Conservation (phyloP, 371 early-diverging fungal genomes). For the Circinella umbellata region DNA sequence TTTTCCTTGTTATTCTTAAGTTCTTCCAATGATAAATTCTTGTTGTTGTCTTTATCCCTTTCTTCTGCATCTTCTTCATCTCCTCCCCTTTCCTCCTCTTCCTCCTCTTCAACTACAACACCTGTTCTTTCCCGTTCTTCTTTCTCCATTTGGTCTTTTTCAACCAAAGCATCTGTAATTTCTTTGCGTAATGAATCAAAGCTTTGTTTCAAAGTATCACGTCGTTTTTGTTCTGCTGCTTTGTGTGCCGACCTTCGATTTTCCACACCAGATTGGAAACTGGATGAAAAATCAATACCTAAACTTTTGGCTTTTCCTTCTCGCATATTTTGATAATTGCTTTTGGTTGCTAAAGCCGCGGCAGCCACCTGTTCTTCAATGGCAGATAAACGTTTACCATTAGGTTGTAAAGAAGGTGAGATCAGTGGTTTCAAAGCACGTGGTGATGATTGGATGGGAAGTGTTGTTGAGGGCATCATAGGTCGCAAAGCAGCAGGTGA, state of each 20-base stretch:
- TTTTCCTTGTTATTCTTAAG: slow-evolving; percentile 37
- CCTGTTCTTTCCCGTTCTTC: slow-evolving; percentile 1
- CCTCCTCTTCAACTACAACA: too few relatives aligned
- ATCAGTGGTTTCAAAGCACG: slow-evolving; percentile 52
- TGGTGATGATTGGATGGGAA: slow-evolving; percentile 31
- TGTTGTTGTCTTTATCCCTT: slow-evolving; percentile 10
- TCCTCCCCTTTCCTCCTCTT: too few relatives aligned
- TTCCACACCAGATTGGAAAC: slow-evolving; percentile 77
- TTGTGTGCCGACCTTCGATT: slow-evolving; percentile 83
- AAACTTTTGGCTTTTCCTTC: slow-evolving; percentile 85
- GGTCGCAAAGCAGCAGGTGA: slow-evolving; percentile 45
- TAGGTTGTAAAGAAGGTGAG: slow-evolving; percentile 57
- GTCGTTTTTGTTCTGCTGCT: slow-evolving; percentile 92
- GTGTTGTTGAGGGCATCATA: slow-evolving; percentile 6
- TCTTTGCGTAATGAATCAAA: slow-evolving; percentile 82
- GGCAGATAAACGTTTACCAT: slow-evolving; percentile 38
- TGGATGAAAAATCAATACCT: slow-evolving; percentile 72
- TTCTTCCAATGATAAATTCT: background rate
- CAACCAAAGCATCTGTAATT: slow-evolving; percentile 69
- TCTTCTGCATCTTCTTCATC: background rate
- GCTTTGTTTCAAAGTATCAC: slow-evolving; percentile 86
- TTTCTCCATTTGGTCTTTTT: slow-evolving; percentile 19
- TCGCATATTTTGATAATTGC: slow-evolving; percentile 85
- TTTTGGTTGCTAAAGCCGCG: slow-evolving; percentile 70
- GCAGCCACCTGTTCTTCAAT: slow-evolving; percentile 56